Evolutionary conservation across 2,329 filamentous ascomycete species (phyloP).

Genomic region (Ophiocordyceps robertsii): DNA sequence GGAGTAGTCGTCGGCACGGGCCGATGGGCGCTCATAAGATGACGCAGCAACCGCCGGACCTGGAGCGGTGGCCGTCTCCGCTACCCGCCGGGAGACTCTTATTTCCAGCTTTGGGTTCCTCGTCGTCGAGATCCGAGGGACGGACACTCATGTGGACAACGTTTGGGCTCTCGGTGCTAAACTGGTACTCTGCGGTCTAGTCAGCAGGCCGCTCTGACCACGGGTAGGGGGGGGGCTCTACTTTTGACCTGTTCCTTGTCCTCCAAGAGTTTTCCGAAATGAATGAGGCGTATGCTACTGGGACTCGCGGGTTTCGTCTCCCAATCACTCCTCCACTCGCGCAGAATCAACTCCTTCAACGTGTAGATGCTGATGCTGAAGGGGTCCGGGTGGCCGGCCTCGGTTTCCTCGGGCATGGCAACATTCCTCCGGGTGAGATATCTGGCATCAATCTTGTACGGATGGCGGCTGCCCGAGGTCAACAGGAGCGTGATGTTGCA

Average conservation of each 20-base stretch:
- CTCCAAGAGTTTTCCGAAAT: constrained; percentile 80
- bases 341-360: constrained; percentile 82
- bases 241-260: constrained; percentile 78
- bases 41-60: constrained; percentile 32
- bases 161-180: constrained; percentile 61
- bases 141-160: constrained; percentile 93
- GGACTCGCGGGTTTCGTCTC: constrained; percentile 75
- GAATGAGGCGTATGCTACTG: constrained; percentile 79
- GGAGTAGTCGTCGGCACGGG: no score
- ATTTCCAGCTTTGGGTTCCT: constrained; percentile 58
- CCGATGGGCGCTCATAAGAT: constrained; percentile 26
- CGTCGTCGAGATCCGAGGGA: constrained; percentile 74
- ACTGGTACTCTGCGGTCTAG: constrained; percentile 53
- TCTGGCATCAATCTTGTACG: constrained; percentile 78
- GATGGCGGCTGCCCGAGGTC: constrained; percentile 69
- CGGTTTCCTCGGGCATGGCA: constrained; percentile 52
- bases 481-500: constrained; percentile 74
- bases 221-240: constrained; percentile 28
- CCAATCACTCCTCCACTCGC: constrained; percentile 91
- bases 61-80: constrained; percentile 25
- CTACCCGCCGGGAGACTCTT: constrained; percentile 26
- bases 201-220: constrained; percentile 1
- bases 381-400: constrained; percentile 53
- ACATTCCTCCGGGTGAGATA: constrained; percentile 76
- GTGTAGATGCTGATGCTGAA: constrained; percentile 89